Percentiles rank a stretch among this genome's conserved stretches.
Evolutionary conservation across 495 filamentous ascomycete genomes (phyloP).

Genomic region (Penicillium odoratum): DNA sequence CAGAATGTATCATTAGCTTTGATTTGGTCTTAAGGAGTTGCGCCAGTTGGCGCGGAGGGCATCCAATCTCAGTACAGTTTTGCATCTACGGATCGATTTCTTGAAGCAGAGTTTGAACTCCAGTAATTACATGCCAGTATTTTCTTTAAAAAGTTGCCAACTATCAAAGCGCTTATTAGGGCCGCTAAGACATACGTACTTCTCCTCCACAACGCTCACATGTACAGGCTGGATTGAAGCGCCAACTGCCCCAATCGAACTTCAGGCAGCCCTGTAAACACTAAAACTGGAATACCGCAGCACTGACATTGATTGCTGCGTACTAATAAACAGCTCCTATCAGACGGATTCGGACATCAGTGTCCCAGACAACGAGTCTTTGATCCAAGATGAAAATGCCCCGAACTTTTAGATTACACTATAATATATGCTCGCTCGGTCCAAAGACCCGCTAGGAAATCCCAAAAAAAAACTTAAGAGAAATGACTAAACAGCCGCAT

Average conservation of each 20-base stretch:
- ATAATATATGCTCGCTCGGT: not conserved
- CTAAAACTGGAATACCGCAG: too few species aligned
- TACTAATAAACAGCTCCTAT: too few species aligned
- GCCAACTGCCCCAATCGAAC: too few species aligned
- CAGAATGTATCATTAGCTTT: slow-evolving; percentile 24
- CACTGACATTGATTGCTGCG: too few species aligned
- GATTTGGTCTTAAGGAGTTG: slow-evolving; percentile 22
- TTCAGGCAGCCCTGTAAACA: too few species aligned
- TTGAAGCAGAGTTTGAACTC: not conserved
- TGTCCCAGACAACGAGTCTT: too few species aligned
- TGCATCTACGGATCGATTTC: slow-evolving; percentile 9
- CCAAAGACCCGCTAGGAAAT: not conserved
- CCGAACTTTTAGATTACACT: not conserved
- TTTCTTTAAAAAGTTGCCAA: not conserved
- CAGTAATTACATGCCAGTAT: not conserved
- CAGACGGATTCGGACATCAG: too few species aligned
- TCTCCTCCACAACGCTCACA: too few species aligned
- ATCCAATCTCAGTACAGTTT: slow-evolving; percentile 19
- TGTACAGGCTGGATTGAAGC: too few species aligned
- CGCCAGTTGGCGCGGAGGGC: slow-evolving; percentile 22
- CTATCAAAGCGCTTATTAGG: not conserved
- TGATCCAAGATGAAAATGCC: not conserved
- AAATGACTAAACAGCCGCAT: slow-evolving; percentile 45
- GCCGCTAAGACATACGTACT: not conserved
- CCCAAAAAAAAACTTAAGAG: not conserved